Percentiles rank a stretch among this genome's conserved stretches.
phyloP scores from a whole-genome alignment of 306 rosid species.

The Malus fusca region DNA sequence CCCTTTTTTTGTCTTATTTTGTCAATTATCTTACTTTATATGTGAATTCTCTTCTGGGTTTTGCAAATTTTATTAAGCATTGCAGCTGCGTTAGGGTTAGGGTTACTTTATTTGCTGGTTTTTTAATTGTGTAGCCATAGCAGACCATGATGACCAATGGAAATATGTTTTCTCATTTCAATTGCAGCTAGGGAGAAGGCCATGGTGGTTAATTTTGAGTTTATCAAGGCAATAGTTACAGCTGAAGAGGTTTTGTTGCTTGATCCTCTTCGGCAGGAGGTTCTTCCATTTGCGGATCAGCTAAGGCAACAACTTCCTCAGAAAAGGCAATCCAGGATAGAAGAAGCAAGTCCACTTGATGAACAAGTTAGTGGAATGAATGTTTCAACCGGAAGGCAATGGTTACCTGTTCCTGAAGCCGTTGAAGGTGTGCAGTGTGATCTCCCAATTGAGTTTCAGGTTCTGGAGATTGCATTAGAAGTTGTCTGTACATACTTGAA shows the following conservation, averaged over 20 bases:
- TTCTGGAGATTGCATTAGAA: conserved; percentile 89
- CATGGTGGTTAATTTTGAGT: conserved; percentile 95
- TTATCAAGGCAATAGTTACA: conserved; percentile 72
- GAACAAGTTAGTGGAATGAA: conserved; percentile 56
- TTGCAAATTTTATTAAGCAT: background rate
- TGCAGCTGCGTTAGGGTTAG: background rate
- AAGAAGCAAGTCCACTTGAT: conserved; percentile 26
- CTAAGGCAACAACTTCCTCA: conserved; percentile 67
- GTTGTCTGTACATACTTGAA: conserved; percentile 77
- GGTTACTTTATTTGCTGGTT: background rate
- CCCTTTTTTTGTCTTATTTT: background rate
- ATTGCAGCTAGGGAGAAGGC: conserved; percentile 83
- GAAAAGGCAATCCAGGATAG: conserved; percentile 10
- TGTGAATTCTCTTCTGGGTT: background rate
- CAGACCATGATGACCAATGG: too few species aligned
- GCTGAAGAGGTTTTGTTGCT: conserved; percentile 87
- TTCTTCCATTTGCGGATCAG: conserved; percentile 90
- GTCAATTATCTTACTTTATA: background rate
- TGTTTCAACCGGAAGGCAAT: conserved; percentile 41
- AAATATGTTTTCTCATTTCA: background rate
- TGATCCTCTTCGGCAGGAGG: conserved; percentile 76
- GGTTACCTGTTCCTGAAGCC: conserved; percentile 53
- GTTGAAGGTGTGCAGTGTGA: conserved; percentile 66
- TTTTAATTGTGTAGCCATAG: too few species aligned
- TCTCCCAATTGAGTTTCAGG: conserved; percentile 94